Conservation (phyloP, 2,329 filamentous ascomycete species). For the Venturia aucupariae region DNA sequence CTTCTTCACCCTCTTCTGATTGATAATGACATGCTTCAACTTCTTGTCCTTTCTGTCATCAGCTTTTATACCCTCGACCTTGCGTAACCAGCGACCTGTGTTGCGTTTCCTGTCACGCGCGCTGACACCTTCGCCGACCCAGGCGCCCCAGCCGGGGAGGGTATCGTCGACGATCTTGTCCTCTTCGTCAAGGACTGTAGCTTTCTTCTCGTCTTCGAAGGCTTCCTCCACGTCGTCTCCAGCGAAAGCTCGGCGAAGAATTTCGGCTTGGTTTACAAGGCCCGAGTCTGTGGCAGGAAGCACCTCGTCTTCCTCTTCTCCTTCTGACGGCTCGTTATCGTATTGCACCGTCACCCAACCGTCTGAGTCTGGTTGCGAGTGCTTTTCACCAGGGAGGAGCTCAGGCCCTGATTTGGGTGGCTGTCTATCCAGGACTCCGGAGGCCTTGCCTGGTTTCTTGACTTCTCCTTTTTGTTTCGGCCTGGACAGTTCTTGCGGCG, state of each 20-base stretch:
- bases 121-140: slow-evolving; percentile 77
- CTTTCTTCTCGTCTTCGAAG: slow-evolving; percentile 72
- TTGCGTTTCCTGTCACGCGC: slow-evolving; percentile 51
- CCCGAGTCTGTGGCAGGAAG: slow-evolving; percentile 15
- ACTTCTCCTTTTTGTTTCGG: not conserved
- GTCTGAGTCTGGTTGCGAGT: slow-evolving; percentile 25
- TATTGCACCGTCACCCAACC: slow-evolving; percentile 37
- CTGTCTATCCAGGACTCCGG: not conserved
- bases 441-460: not conserved
- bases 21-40: slow-evolving; percentile 79
- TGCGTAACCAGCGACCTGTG: slow-evolving; percentile 48
- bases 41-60: slow-evolving; percentile 73
- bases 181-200: slow-evolving; percentile 63
- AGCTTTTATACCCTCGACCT: slow-evolving; percentile 63
- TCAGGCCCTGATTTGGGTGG: not conserved
- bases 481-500: not conserved
- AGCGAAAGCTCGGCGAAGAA: slow-evolving; percentile 78
- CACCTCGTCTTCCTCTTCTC: slow-evolving; percentile 21
- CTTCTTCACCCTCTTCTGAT: slow-evolving; percentile 84
- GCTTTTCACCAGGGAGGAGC: slow-evolving; percentile 11
- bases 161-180: slow-evolving; percentile 74
- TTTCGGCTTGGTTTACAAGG: slow-evolving; percentile 11
- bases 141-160: slow-evolving; percentile 90
- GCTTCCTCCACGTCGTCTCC: slow-evolving; percentile 67
- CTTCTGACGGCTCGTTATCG: slow-evolving; percentile 23